phyloP scores from a whole-genome alignment of 2,329 filamentous ascomycete genomes.

The Colletotrichum musicola region DNA sequence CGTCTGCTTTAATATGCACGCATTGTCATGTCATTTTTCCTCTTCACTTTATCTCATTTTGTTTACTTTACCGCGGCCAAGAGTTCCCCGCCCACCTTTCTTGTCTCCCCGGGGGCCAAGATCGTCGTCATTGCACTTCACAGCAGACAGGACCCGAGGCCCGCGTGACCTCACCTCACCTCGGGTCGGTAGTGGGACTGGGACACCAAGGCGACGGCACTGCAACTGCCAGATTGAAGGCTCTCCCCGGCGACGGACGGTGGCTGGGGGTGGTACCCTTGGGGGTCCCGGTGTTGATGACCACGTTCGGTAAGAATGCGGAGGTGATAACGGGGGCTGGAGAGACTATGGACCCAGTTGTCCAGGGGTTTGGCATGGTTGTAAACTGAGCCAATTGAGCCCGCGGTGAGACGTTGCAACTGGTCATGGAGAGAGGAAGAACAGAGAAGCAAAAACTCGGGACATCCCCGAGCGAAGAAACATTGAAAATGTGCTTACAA shows the following conservation, averaged over 20 bases:
- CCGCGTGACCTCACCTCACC: constrained; percentile 24
- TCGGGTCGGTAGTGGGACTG: background rate
- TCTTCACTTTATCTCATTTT: background rate
- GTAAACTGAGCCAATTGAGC: background rate
- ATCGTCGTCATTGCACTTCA: constrained; percentile 23
- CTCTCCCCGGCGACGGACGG: constrained; percentile 5
- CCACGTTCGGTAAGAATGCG: constrained; percentile 36
- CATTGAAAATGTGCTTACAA: background rate
- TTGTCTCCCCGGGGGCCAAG: constrained; percentile 10
- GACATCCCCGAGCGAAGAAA: constrained; percentile 26
- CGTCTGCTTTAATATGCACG: constrained; percentile 22
- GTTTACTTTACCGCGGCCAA: constrained; percentile 12
- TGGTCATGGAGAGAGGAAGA: background rate
- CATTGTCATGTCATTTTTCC: background rate
- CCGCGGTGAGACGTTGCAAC: constrained; percentile 8
- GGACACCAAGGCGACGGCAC: constrained; percentile 4
- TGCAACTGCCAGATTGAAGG: background rate
- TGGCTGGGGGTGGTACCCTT: constrained; percentile 8
- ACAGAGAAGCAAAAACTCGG: constrained; percentile 22
- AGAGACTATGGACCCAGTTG: constrained; percentile 7
- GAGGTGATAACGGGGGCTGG: constrained; percentile 30
- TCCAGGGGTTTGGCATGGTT: background rate
- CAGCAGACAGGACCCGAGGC: constrained; percentile 3
- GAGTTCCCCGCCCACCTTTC: background rate
- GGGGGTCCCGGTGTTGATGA: constrained; percentile 28